A percentile compares a stretch with the other conserved stretches of the same genome.
Evolutionary conservation across 2,329 filamentous ascomycete genomes (phyloP).

Genomic region (Cladosporium sp.): DNA sequence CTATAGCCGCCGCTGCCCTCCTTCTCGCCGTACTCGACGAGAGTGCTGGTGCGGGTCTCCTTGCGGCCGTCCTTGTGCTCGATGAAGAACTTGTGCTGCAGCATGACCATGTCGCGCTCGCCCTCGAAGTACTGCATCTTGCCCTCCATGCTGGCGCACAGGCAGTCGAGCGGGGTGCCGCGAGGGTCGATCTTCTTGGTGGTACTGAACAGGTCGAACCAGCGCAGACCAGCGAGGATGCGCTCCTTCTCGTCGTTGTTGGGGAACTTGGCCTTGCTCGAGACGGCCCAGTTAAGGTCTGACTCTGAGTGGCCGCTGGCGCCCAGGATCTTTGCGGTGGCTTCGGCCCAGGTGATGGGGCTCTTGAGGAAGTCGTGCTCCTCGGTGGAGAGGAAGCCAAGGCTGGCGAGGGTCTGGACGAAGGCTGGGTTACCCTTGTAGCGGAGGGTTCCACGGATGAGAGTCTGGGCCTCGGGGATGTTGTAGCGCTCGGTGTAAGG

Average conservation of each 20-base stretch:
- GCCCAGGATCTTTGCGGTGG: conserved; percentile 74
- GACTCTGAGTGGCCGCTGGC: conserved; percentile 65
- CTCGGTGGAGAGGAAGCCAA: conserved; percentile 81
- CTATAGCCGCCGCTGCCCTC: conserved; percentile 65
- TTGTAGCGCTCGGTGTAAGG: conserved; percentile 84
- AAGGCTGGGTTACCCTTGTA: conserved; percentile 92
- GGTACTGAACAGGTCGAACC: conserved; percentile 70
- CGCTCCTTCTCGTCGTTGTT: conserved; percentile 68
- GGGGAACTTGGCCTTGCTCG: conserved; percentile 73
- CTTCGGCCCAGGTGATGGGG: conserved; percentile 77
- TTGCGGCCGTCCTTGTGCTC: conserved; percentile 76
- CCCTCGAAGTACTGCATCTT: conserved; percentile 86
- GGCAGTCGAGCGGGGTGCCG: conserved; percentile 83
- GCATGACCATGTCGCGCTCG: conserved; percentile 80
- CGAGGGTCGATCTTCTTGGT: conserved; percentile 68
- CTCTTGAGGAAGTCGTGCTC: conserved; percentile 64
- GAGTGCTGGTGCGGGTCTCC: conserved; percentile 77
- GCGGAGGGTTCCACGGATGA: conserved; percentile 80
- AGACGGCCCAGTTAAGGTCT: conserved; percentile 68
- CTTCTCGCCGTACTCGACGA: conserved; percentile 79
- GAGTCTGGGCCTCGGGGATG: conserved; percentile 88
- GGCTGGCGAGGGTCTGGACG: conserved; percentile 82
- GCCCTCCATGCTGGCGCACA: conserved; percentile 83
- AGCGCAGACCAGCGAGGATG: conserved; percentile 71
- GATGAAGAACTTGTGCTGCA: conserved; percentile 82